These are phyloP conservation scores for Neofusicoccum sp. DNA, from an alignment of 2,329 filamentous ascomycete genomes.

Conservation along the genomic window DNA sequence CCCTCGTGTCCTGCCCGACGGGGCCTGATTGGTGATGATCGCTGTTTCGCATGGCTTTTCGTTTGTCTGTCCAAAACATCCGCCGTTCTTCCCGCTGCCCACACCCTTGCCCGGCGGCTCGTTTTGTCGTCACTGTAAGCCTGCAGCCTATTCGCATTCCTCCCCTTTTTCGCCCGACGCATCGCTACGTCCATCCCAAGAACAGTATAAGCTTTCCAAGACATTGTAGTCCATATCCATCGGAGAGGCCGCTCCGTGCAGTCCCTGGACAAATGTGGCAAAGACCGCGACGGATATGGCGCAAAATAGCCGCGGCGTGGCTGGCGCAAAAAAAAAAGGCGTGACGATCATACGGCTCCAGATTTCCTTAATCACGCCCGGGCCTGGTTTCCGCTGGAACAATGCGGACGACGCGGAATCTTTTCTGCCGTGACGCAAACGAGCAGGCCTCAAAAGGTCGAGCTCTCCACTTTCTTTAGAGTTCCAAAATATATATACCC, in stretches of 20 bases:
- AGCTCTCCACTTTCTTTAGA: not conserved
- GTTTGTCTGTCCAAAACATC: conserved; percentile 1
- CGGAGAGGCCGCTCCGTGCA: not conserved
- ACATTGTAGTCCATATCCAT: not conserved
- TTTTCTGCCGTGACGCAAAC: conserved; percentile 8
- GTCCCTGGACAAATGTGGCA: not conserved
- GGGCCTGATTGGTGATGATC: not conserved
- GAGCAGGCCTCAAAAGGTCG: not conserved
- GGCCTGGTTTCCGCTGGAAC: not conserved
- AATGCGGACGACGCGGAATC: not conserved
- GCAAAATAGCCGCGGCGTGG: not conserved
- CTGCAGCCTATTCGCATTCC: not conserved
- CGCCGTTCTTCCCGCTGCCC: not conserved
- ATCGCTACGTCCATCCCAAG: not conserved
- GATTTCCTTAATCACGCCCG: conserved; percentile 10
- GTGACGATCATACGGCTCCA: conserved; percentile 1
- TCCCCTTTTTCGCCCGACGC: not conserved
- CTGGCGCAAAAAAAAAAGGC: not conserved
- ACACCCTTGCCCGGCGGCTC: not conserved
- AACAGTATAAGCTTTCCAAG: not conserved
- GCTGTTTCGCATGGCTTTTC: conserved; percentile 1
- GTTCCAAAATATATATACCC: not conserved
- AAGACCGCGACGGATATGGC: not conserved
- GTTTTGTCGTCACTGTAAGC: not conserved
- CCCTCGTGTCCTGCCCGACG: not conserved